Base-by-base conservation (phyloP, 148 eudicot species). In the Heliamphora exappendiculata region DNA sequence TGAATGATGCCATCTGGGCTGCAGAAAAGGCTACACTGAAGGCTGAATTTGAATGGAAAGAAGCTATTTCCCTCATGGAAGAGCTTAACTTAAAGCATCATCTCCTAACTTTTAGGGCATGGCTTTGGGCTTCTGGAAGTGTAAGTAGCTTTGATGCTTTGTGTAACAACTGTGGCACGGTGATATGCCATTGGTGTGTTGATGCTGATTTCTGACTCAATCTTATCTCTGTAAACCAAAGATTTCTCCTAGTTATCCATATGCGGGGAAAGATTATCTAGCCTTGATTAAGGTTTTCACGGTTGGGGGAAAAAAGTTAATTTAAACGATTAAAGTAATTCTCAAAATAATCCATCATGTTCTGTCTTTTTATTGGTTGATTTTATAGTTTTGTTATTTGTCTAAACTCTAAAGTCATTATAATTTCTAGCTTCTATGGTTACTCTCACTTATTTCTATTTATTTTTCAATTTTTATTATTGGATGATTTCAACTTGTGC, bases 81-180 rank as follows among this genome's bases (percentile, higher is more conserved):
- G 88, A 85, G 59, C 84, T 95, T 55, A 77, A 82, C 55, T 73
- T 95, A 81, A 91, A 87, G 76, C 82, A 84, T 82, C 88, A 77
- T 53, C 79, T 89, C 62, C 74, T 53, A 71, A 85, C 85, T 72
- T 85, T 93, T 64, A 88, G 82, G 84, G 97, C 97, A 22, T 95
- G 99, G 99, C 84, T 91, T 39, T 95, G 99, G 99, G 94, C 99
- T 82, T 87, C 90, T 78, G 93, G 91, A 77, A 91, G 89, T 68
- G 99, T 95, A 78, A 91, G 94, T 77, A 57, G 29, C 34, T 64
- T 57, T 28, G 47, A 31, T 67, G 78, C 67, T 60, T 29, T 41
- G 53, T 58, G 36, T 37, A 37, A 34, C 16, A 36, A 58, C 10
- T 50, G 31, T 10, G 44, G 3, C 69, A 42, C 69, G 31, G 13